These are phyloP conservation scores for Fomitopsis palustris DNA, from an alignment of 1,284 basidiomycete species.

Conservation along the genomic window DNA sequence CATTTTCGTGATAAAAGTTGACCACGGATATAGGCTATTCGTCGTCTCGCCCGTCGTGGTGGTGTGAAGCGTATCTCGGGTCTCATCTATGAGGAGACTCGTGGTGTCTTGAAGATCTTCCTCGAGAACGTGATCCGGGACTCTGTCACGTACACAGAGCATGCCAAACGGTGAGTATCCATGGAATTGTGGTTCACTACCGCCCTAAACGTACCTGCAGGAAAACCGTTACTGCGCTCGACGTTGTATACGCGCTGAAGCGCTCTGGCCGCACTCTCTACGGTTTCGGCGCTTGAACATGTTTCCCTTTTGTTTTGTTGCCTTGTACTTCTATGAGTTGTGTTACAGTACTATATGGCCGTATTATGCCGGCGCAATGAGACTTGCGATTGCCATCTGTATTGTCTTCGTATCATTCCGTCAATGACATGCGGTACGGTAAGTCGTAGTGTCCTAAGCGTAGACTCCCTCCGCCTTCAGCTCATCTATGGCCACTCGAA, in stretches of 20 bases:
- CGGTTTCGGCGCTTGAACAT: conserved; percentile 58
- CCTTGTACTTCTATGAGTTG: conserved; percentile 22
- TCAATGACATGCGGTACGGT: neutral
- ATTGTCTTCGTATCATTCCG: neutral
- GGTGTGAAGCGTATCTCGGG: conserved; percentile 95
- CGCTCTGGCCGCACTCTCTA: conserved; percentile 79
- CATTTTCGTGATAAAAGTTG: conserved; percentile 6
- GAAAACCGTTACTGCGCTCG: conserved; percentile 82
- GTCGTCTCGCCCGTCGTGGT: conserved; percentile 92
- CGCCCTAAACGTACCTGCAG: conserved; percentile 5
- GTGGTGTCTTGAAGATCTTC: conserved; percentile 94
- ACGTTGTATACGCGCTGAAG: conserved; percentile 83
- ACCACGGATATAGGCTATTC: conserved; percentile 54
- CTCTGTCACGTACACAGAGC: conserved; percentile 86
- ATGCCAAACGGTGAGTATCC: conserved; percentile 62
- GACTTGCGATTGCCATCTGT: neutral
- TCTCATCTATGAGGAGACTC: conserved; percentile 92
- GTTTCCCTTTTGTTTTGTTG: conserved; percentile 25
- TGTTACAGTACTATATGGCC: conserved; percentile 9
- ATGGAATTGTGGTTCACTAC: neutral
- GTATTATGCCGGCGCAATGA: neutral
- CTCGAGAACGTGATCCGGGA: conserved; percentile 80
- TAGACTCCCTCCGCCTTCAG: conserved; percentile 25
- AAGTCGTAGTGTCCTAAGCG: neutral
- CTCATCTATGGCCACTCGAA: conserved; percentile 23